phyloP scores from a whole-genome alignment of 345 rosid genomes.

The Leavenworthia alabamica region DNA sequence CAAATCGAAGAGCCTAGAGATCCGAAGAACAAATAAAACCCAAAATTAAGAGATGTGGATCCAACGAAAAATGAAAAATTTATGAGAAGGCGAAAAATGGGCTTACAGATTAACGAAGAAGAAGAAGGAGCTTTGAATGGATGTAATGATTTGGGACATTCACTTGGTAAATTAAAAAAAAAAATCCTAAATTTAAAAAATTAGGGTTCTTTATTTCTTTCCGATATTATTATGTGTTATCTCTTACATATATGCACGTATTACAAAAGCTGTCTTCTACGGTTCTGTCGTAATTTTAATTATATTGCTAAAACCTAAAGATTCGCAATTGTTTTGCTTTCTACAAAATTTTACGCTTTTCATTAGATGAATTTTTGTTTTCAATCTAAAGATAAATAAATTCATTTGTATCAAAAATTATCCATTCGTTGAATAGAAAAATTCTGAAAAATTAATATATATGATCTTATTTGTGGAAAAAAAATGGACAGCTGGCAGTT shows the following conservation, averaged over 20 bases:
- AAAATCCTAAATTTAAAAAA: conserved; percentile 27
- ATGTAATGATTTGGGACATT: conserved; percentile 32
- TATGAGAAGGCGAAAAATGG: conserved; percentile 16
- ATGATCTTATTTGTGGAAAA: no score
- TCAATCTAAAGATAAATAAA: neutral
- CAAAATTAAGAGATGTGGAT: conserved; percentile 5
- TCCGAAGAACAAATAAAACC: neutral
- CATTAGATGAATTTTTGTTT: neutral
- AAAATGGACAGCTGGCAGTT: conserved; percentile 13
- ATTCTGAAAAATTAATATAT: neutral
- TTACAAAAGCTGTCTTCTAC: neutral
- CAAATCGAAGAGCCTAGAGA: no score
- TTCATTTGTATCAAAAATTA: neutral
- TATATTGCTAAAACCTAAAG: neutral
- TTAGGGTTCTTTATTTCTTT: conserved; percentile 28
- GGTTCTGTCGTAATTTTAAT: neutral
- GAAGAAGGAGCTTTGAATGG: conserved; percentile 26
- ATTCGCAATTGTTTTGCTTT: neutral
- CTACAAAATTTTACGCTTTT: neutral
- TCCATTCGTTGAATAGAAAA: neutral
- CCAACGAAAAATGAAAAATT: conserved; percentile 11
- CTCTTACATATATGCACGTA: neutral
- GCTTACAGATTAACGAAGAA: conserved; percentile 31
- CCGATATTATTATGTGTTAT: neutral
- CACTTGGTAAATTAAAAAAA: conserved; percentile 4